Base-by-base conservation (phyloP, 495 filamentous ascomycete genomes). In the Delitschia confertaspora region DNA sequence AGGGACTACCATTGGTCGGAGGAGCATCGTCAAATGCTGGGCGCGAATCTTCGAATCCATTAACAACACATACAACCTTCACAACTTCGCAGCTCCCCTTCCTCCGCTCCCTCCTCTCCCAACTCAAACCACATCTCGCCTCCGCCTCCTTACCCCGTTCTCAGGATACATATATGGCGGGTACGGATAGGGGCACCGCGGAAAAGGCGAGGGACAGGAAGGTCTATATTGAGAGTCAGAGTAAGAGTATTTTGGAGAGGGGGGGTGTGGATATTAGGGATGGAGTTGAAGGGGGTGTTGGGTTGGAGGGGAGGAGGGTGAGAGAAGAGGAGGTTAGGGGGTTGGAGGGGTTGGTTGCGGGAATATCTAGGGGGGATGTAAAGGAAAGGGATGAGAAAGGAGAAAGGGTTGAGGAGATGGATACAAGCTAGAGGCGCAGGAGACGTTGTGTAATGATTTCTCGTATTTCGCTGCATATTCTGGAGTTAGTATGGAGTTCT, bases 41-140 rank as follows among this genome's bases (percentile, higher is more conserved):
- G 13, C 7, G 13, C 7, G 13, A 29, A 3, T 5, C 35, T 13
- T 20, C 21, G 16, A 19, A 60, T 62, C 67, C 78, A 6, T 63
- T 91, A 0, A 80, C 79, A 10, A 88, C 84, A 0, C 81, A 85
- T 4, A 79, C 87, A 0, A 75, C 74, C 2, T 95, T 95, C 58
- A 78, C 81, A 3, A 63, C 86, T 13, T 82, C 79, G 0, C 91
- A 98, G 62, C 69, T 95, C 8, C 82, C 83, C 8, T 75, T 81
- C 0, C 70, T 98, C 20, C 75, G 85, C 38, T 65, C 73, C 3
- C 66, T 87, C 3, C 69, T 86, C 0, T 65, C 69, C 2, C 66
- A 74, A 17, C 62, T 98, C 39, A 68, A 78, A 14, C 75, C 74
- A 0, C 45, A 55, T 24, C 47, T 63, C 36, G 39, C 52, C 14